Evolutionary conservation across 768 basidiomycete species (phyloP), one percentile per base, ranked within the genome.

Genomic region (Nidula microcarpa): DNA sequence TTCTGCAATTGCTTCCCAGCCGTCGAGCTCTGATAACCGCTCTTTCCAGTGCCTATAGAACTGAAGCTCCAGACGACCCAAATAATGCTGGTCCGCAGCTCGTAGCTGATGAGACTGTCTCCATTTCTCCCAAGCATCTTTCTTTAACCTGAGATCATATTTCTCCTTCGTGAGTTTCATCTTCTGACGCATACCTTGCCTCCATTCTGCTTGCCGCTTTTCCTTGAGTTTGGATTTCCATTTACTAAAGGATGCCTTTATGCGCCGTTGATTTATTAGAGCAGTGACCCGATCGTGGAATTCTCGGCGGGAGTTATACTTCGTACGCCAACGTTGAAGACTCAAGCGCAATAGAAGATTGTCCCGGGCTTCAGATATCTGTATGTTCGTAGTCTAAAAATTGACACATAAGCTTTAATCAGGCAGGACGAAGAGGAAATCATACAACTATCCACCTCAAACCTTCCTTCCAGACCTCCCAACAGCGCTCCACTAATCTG

Each of bases 381-480:
- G 89, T 52, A 75, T 66, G 56, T 80, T 72, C 10, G 89, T 91
- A n/a, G 79, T 84, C 91, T 94, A 58, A n/a, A n/a, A n/a, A n/a
- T n/a, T n/a, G n/a, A n/a, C n/a, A n/a, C n/a, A n/a, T n/a, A n/a
- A n/a, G n/a, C n/a, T n/a, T n/a, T n/a, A n/a, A n/a, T n/a, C n/a
- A n/a, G n/a, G n/a, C n/a, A n/a, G n/a, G n/a, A n/a, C n/a, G n/a
- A n/a, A n/a, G n/a, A 47, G 53, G 53, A 37, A 53, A 41, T 74
- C 89, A 54, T 69, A 92, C 92, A 55, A 75, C 68, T 59, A 90
- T 81, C 90, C 91, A 92, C 44, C 79, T 68, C 59, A 79, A 80
- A 2, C 85, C 84, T 61, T 82, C 80, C 45, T 72, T 74, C 92
- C 92, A 94, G 54, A 86, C 79, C 47, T 85, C 80, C 82, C 85